phyloP scores from a whole-genome alignment of 2,329 filamentous ascomycete genomes.

The Microsporum audouinii region DNA sequence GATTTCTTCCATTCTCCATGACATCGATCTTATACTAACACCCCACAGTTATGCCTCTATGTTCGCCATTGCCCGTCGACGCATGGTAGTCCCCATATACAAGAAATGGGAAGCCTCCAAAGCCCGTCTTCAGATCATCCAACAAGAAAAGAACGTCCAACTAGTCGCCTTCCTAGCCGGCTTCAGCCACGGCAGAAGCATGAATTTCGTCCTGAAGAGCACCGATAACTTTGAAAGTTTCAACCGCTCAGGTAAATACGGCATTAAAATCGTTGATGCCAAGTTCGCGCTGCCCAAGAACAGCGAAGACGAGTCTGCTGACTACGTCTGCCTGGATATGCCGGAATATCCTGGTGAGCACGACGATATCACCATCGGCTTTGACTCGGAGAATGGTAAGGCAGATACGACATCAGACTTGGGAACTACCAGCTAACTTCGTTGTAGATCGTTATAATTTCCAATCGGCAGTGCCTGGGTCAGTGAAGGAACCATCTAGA shows the following conservation, averaged over 20 bases:
- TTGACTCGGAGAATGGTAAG: constrained; percentile 68
- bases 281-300: constrained; percentile 72
- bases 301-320: constrained; percentile 43
- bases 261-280: constrained; percentile 71
- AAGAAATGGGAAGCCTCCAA: constrained; percentile 85
- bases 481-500: constrained; percentile 29
- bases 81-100: constrained; percentile 85
- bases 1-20: not conserved
- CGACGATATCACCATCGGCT: constrained; percentile 77
- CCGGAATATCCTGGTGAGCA: constrained; percentile 85
- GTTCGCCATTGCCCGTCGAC: constrained; percentile 70
- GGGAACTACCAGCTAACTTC: not conserved
- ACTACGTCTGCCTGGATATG: constrained; percentile 75
- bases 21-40: not conserved
- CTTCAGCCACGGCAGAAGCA: constrained; percentile 73
- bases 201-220: constrained; percentile 77
- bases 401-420: constrained; percentile 13
- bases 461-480: constrained; percentile 29
- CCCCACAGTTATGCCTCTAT: constrained; percentile 48
- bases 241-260: constrained; percentile 51
- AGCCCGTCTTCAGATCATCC: constrained; percentile 68
- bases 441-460: constrained; percentile 29
- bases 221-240: constrained; percentile 72
- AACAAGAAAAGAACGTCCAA: constrained; percentile 63
- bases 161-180: constrained; percentile 79